These are phyloP conservation scores for Helotiales sp. DNA, from an alignment of 2,329 filamentous ascomycete genomes.

Conservation along the genomic window DNA sequence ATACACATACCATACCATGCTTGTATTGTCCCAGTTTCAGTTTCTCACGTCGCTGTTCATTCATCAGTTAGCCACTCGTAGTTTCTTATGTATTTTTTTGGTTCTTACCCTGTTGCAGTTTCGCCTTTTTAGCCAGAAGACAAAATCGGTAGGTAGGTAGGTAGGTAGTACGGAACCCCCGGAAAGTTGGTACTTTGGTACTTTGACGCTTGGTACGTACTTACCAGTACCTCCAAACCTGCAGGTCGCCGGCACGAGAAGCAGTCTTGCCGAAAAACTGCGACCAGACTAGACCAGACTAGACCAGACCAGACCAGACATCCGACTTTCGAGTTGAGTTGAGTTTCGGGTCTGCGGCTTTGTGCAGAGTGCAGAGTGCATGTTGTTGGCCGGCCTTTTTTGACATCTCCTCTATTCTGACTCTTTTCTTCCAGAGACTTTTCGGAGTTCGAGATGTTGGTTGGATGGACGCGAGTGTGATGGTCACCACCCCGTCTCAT, in stretches of 20 bases:
- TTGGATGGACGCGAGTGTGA: too few relatives aligned
- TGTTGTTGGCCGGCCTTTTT: background rate
- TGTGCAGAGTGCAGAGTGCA: too few relatives aligned
- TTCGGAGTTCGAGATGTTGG: too few relatives aligned
- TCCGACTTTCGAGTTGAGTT: background rate
- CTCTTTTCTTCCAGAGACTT: too few relatives aligned
- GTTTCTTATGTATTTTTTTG: too few relatives aligned
- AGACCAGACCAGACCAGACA: too few relatives aligned
- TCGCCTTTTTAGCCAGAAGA: too few relatives aligned
- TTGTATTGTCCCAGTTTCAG: background rate
- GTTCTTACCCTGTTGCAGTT: too few relatives aligned
- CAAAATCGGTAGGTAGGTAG: background rate
- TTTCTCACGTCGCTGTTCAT: background rate
- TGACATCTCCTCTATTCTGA: background rate
- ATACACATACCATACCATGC: background rate
- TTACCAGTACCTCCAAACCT: background rate
- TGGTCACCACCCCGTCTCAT: too few relatives aligned
- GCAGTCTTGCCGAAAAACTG: background rate
- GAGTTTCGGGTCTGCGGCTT: too few relatives aligned
- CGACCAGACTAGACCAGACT: too few relatives aligned
- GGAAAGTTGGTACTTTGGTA: background rate
- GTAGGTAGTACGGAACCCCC: background rate
- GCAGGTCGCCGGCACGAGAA: background rate
- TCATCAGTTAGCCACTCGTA: background rate
- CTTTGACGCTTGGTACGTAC: background rate